Evolutionary conservation across 768 basidiomycete genomes (phyloP), one percentile per base, ranked within the genome.

Genomic region (Kwoniella pini): DNA sequence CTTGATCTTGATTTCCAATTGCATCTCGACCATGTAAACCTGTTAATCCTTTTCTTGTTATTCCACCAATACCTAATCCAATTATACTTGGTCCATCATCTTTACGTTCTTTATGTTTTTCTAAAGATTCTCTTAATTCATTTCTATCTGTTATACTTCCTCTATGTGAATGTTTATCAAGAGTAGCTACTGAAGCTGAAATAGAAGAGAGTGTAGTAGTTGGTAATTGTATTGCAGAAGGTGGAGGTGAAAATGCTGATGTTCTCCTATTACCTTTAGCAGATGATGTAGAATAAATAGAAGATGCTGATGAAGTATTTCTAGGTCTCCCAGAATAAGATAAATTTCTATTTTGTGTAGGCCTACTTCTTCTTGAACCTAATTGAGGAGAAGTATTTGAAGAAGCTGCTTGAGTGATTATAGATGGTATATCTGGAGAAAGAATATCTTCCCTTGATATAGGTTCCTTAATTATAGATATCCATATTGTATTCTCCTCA

Each of bases 161-260:
- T 42, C 66, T 33, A 53, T 65, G 61, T 13, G 53, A 27, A 46
- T 62, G 53, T 19, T 44, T 19, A 15, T 62, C 50, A 0, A 57
- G 45, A 0, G 57, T 24, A 17, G 60, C 58, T 4, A 60, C 54
- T 12, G 57, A 44, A 11, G 70, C 72, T 27, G 62, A 56, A 1
- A 64, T 53, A 1, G 67, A 54, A 10, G 71, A 65, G 3, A 72
- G 38, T 1, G 63, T 54, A 3, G 68, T 50, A 9, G 51, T 51
- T 7, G 63, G 65, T 17, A 60, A 24, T 24, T 61, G 57, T 24
- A 46, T 36, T 15, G 63, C 46, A 4, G 68, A 58, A 13, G 65
- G 49, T 21, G 71, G 69, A 13, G 74, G 74, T 1, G 71, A 72
- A 46, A 75, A 66, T 2, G 70, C 67, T 17, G 74, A 69, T 7